Evolutionary conservation across 1,139 yeast species (phyloP), one percentile per base, ranked within the genome.

Genomic region (Yamadazyma taylorii): DNA sequence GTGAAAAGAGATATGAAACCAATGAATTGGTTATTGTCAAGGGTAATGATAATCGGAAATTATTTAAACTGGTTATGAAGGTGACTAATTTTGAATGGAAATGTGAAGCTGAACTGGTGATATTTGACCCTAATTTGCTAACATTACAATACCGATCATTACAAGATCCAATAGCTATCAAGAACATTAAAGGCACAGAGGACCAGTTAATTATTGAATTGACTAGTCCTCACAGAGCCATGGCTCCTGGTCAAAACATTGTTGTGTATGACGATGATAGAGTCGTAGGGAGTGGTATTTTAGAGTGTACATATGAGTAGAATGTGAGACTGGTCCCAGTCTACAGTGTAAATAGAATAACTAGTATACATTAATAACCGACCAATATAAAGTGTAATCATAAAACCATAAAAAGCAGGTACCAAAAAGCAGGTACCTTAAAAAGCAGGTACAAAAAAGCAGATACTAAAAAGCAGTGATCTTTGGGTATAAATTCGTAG

Each of bases 231-330:
- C 79, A 77, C 25, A 63, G 90, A 35, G 96, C 96, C 0, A 77
- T 92, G 55, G 92, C 97, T 0, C 88, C 94, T 0, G 98, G 97
- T 0, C 98, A 92, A 56, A 82, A 77, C 48, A 63, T 89, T 16
- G 95, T 87, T 1, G 56, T 90, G 9, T 92, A 90, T 57, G 64
- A 72, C 31, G 77, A 73, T 2, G 82, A 79, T 36, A 64, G 78
- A 39, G 83, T 94, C 1, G 56, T 92, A 13, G 97, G 97, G 0
- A 78, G 90, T 21, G 97, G 97, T 1, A 52, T 60, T 4, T 53
- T 69, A 5, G 29, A 37, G 7, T 38, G 41, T 16, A 50, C 66
- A 6, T 19, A 8, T 19, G 8, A 22, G 30, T 36, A 15, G 25
- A 30, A 26, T 26, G 16, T 26, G n/a, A n/a, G n/a, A n/a, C n/a